phyloP scores from a whole-genome alignment of 305 asterid species.

The Solanum hybrid region DNA sequence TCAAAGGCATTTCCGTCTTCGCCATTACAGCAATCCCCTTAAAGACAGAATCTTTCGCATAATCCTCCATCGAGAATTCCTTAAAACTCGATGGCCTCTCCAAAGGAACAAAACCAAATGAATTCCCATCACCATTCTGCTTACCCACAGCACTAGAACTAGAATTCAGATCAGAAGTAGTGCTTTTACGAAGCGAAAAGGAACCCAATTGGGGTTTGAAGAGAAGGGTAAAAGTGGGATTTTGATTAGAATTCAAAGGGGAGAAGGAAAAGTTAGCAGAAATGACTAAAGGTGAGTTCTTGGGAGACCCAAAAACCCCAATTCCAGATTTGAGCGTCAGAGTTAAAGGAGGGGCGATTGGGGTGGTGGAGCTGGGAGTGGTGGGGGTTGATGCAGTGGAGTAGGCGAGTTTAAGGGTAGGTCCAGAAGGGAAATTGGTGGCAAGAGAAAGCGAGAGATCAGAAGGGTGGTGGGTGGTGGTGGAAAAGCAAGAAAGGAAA shows the following conservation, averaged over 20 bases:
- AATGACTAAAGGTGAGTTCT: slow-evolving; percentile 56
- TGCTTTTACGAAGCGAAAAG: slow-evolving; percentile 60
- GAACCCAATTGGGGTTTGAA: slow-evolving; percentile 73
- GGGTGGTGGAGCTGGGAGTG: slow-evolving; percentile 12
- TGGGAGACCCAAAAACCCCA: slow-evolving; percentile 77
- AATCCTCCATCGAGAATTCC: slow-evolving; percentile 30
- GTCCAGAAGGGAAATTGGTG: slow-evolving; percentile 60
- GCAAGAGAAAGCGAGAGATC: slow-evolving; percentile 74
- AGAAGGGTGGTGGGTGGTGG: slow-evolving; percentile 73
- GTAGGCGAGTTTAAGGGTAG: slow-evolving; percentile 65
- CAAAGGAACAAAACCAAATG: slow-evolving; percentile 56
- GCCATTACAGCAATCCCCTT: slow-evolving; percentile 54
- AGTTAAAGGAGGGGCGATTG: slow-evolving; percentile 34
- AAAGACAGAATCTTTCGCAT: slow-evolving; percentile 31
- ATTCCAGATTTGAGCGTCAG: slow-evolving; percentile 73
- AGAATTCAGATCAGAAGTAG: slow-evolving; percentile 28
- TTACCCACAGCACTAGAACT: not conserved
- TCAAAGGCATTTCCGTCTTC: slow-evolving; percentile 50
- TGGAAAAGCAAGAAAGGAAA: slow-evolving; percentile 72
- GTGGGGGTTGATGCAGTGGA: slow-evolving; percentile 33
- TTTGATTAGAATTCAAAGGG: slow-evolving; percentile 39
- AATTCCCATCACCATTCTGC: slow-evolving; percentile 20
- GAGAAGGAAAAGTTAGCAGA: slow-evolving; percentile 68
- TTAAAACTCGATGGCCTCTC: slow-evolving; percentile 38
- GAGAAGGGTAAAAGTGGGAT: slow-evolving; percentile 61